Evolutionary conservation across 805 yeast genomes (phyloP).

Genomic region (Sugiyamaella mastotermitis): DNA sequence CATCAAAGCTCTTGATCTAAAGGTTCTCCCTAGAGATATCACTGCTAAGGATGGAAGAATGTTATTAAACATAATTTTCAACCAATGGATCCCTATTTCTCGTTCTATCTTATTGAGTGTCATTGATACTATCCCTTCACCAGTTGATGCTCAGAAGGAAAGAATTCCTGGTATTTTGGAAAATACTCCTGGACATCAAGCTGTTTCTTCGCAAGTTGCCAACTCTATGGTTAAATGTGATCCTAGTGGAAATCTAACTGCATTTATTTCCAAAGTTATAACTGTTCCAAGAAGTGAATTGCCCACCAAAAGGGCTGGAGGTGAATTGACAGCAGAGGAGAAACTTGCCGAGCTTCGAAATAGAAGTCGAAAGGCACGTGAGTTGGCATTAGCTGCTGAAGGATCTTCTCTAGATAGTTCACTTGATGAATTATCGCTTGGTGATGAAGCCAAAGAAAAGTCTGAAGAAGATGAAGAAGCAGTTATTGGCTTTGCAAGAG

Average conservation of each 20-base stretch:
- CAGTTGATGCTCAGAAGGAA: constrained; percentile 63
- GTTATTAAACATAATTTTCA: constrained; percentile 60
- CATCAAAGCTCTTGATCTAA: constrained; percentile 60
- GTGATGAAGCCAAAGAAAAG: constrained; percentile 45
- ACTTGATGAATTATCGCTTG: constrained; percentile 37
- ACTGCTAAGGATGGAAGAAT: constrained; percentile 69
- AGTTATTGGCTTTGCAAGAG: constrained; percentile 80
- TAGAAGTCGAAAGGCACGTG: constrained; percentile 20
- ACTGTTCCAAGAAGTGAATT: constrained; percentile 79
- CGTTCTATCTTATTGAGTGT: constrained; percentile 79
- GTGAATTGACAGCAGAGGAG: constrained; percentile 6
- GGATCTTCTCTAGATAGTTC: constrained; percentile 20
- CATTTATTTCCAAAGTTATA: constrained; percentile 84
- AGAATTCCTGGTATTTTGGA: constrained; percentile 65
- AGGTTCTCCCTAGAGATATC: constrained; percentile 67
- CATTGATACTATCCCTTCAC: constrained; percentile 80
- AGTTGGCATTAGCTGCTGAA: constrained; percentile 17
- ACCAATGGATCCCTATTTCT: constrained; percentile 93
- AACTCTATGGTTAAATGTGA: constrained; percentile 64
- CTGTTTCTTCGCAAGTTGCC: constrained; percentile 44
- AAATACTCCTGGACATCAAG: constrained; percentile 42
- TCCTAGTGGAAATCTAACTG: constrained; percentile 55
- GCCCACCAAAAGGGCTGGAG: constrained; percentile 43
- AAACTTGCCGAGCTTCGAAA: constrained; percentile 21
- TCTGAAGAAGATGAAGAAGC: constrained; percentile 50